Conservation (phyloP, 345 rosid genomes). For the Eucalyptus viminalis region DNA sequence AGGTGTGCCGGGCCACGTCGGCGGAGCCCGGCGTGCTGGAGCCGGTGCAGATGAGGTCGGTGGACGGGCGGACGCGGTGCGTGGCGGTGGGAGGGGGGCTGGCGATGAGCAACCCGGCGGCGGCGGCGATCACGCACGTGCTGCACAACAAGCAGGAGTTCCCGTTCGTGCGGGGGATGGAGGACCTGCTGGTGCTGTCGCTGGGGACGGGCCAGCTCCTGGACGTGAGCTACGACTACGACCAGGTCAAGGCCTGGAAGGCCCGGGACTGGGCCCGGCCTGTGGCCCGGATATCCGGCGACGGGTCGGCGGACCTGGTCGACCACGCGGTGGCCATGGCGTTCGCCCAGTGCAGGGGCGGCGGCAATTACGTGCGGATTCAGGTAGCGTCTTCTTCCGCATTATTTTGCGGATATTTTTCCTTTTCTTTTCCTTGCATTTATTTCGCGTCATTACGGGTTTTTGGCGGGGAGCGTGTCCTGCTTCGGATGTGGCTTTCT, state of each 20-base stretch:
- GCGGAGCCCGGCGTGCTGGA: constrained; percentile 76
- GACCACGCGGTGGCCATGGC: constrained; percentile 98
- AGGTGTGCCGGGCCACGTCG: constrained; percentile 91
- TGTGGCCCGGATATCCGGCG: constrained; percentile 71
- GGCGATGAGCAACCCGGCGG: constrained; percentile 80
- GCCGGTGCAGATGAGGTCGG: constrained; percentile 57
- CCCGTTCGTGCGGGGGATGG: constrained; percentile 91
- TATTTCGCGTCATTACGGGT: background rate
- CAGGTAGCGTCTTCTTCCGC: constrained; percentile 38
- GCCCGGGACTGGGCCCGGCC: constrained; percentile 92
- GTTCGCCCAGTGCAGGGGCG: constrained; percentile 64
- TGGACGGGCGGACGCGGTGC: constrained; percentile 70
- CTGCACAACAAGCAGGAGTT: constrained; percentile 95
- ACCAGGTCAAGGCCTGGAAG: constrained; percentile 64
- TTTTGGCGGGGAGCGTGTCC: background rate
- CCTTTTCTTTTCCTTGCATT: background rate
- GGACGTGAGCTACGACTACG: constrained; percentile 58
- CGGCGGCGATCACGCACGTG: constrained; percentile 96
- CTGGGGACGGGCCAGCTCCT: constrained; percentile 77
- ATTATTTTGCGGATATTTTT: background rate
- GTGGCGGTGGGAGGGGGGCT: constrained; percentile 84
- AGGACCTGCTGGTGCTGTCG: constrained; percentile 81
- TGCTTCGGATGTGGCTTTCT: background rate
- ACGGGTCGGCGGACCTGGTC: constrained; percentile 74
- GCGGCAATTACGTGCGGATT: constrained; percentile 73